Percentiles rank a stretch among this genome's conserved stretches.
Evolutionary conservation across 106 monocot genomes (phyloP).

Genomic region (Acorus calamus): DNA sequence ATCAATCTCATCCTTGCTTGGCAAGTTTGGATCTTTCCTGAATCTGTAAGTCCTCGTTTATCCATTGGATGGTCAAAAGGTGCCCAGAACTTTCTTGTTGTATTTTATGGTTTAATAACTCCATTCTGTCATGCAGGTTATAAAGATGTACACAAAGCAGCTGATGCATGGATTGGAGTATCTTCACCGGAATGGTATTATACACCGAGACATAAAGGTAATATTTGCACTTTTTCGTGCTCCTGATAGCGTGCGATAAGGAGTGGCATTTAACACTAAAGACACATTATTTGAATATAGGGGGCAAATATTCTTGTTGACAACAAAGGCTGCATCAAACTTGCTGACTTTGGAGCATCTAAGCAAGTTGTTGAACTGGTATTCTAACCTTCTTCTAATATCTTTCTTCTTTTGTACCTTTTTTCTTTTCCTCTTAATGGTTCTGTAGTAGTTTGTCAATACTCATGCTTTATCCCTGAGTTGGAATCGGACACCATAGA

Average conservation of each 20-base stretch:
- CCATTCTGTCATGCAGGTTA: constrained; percentile 48
- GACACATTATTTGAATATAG: constrained; percentile 14
- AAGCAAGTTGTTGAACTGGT: constrained; percentile 95
- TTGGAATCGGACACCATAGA: no score
- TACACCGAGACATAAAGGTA: constrained; percentile 94
- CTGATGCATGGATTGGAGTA: constrained; percentile 82
- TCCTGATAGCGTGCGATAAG: no score
- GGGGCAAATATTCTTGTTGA: constrained; percentile 97
- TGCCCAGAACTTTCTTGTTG: no score
- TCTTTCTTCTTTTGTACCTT: no score
- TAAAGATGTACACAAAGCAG: constrained; percentile 91
- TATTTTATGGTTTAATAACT: neutral
- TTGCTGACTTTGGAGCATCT: constrained; percentile 97
- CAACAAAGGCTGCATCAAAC: constrained; percentile 96
- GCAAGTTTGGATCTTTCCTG: constrained; percentile 91
- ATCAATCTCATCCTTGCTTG: constrained; percentile 86
- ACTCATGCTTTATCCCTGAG: neutral
- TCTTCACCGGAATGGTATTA: constrained; percentile 90
- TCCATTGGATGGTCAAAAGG: neutral
- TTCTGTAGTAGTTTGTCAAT: neutral
- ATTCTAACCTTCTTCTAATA: neutral
- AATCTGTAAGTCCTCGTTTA: constrained; percentile 45
- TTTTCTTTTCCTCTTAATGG: no score
- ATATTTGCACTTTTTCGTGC: no score
- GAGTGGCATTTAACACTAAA: neutral